Evolutionary conservation across 1,284 basidiomycete genomes (phyloP), one percentile per base, ranked within the genome.

Genomic region (Melanopsichium pennsylvanicum): DNA sequence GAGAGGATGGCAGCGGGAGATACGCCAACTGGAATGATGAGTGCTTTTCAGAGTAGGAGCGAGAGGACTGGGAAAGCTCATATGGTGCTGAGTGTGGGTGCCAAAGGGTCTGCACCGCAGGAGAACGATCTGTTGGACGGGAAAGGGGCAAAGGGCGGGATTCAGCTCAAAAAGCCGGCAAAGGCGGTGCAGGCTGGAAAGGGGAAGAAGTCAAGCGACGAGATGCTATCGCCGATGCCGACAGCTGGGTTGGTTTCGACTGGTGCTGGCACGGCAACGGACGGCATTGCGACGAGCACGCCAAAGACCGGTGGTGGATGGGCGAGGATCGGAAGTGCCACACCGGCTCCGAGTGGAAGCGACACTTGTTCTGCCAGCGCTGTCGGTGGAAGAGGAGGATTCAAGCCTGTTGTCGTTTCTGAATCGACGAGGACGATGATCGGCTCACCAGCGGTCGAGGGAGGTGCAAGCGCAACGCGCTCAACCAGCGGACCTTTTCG

Each of bases 71-170:
- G 78, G 2, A 74, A 79, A 49, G 78, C 76, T 15, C 76, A 79
- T 48, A 81, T 81, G 79, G 76, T 81, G 22, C 66, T 80, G 18
- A 78, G 79, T 40, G 78, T 81, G 4, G 79, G 78, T 2, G 66
- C 55, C 32, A 55, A 54, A 15, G 76, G 70, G 9, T 57, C 72
- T 38, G 79, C 76, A 21, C 78, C 79, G 13, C 71, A 75, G 46
- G 72, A 79, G n/a, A 56, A 72, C 19, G 74, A 74, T 38, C 40
- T 79, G 45, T 56, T 79, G 18, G 62, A 50, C 23, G 52, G 57
- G 1, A 60, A 60, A 23, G 26, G 32, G 19, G 31, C n/a, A 3
- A 12, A 19, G 23, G 29, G 31, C 13, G 45, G 43, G 5, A 51
- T 67, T 18, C 43, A 67, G 44, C 31, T 67, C 12, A 56, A 60